These are phyloP conservation scores for Pulveroboletus sp. DNA, from an alignment of 768 basidiomycete species.

Conservation along the genomic window DNA sequence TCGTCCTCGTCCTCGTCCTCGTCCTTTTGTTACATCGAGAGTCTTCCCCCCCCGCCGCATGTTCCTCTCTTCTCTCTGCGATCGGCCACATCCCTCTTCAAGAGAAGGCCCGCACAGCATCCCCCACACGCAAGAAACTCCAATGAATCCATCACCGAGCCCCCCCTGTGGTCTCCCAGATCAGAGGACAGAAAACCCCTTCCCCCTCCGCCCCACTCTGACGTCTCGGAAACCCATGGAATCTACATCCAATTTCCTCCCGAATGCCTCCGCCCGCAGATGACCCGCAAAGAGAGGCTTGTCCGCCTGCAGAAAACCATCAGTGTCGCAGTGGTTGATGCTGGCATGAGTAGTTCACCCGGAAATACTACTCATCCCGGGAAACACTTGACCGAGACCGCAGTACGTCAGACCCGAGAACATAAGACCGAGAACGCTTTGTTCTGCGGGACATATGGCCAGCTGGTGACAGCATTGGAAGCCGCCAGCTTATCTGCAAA, in stretches of 20 bases:
- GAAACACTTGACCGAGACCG: not conserved
- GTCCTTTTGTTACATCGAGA: conserved; percentile 28
- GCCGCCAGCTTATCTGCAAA: conserved; percentile 33
- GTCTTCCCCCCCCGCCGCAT: conserved; percentile 12
- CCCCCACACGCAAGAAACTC: not conserved
- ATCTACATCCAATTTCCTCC: conserved; percentile 25
- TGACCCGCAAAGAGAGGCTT: conserved; percentile 21
- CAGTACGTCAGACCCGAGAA: conserved; percentile 3
- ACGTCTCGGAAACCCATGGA: conserved; percentile 13
- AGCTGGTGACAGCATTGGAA: conserved; percentile 37
- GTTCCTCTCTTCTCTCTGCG: conserved; percentile 13
- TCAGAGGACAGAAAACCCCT: conserved; percentile 14
- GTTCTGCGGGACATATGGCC: conserved; percentile 42
- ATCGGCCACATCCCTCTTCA: conserved; percentile 24
- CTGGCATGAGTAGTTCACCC: conserved; percentile 38
- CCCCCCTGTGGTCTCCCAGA: not conserved
- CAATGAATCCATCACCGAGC: not conserved
- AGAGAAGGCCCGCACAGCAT: conserved; percentile 12
- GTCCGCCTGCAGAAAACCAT: conserved; percentile 34
- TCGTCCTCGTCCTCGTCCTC: conserved; percentile 17
- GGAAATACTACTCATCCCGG: conserved; percentile 2
- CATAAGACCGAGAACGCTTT: conserved; percentile 27
- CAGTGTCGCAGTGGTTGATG: conserved; percentile 34
- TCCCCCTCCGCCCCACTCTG: conserved; percentile 11
- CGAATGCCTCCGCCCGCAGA: not conserved